Evolutionary conservation across 768 basidiomycete genomes (phyloP).

Genomic region (Kwoniella botswanensis): DNA sequence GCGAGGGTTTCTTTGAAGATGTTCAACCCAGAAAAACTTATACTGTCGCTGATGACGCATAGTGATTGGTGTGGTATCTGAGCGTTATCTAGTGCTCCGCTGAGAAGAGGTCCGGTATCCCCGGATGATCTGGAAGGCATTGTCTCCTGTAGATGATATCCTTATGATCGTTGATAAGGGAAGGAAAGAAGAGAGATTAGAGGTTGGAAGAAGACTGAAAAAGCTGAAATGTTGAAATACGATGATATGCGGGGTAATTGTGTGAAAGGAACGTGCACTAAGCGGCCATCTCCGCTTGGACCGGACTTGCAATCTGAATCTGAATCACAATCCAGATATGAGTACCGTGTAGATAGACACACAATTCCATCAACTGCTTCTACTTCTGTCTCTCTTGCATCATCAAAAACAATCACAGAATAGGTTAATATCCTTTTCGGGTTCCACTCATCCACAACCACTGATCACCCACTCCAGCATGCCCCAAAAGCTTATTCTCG

Average conservation of each 20-base stretch:
- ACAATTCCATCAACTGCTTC: no score
- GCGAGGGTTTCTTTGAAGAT: conserved; percentile 42
- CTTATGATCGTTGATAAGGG: background rate
- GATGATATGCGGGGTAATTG: no score
- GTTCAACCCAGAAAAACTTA: conserved; percentile 48
- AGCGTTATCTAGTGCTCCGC: conserved; percentile 39
- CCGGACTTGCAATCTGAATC: no score
- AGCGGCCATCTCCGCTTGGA: no score
- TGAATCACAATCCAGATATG: no score
- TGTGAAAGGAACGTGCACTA: no score
- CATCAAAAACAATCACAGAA: no score
- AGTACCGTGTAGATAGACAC: no score
- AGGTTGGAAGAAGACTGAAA: background rate
- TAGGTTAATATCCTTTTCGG: no score
- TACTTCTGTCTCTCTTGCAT: no score
- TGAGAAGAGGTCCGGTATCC: conserved; percentile 27
- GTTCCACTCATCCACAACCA: no score
- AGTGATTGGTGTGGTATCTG: conserved; percentile 54
- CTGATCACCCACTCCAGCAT: conserved; percentile 3
- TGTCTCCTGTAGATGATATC: background rate
- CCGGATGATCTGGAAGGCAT: conserved; percentile 17
- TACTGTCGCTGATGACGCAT: conserved; percentile 44
- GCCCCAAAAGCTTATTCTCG: conserved; percentile 51
- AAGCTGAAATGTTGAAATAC: background rate
- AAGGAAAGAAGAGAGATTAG: background rate